A percentile compares a stretch with the other conserved stretches of the same genome.
Evolutionary conservation across 176 grass and related monocot genomes (phyloP).

Genomic region (Oryza glumipatula): DNA sequence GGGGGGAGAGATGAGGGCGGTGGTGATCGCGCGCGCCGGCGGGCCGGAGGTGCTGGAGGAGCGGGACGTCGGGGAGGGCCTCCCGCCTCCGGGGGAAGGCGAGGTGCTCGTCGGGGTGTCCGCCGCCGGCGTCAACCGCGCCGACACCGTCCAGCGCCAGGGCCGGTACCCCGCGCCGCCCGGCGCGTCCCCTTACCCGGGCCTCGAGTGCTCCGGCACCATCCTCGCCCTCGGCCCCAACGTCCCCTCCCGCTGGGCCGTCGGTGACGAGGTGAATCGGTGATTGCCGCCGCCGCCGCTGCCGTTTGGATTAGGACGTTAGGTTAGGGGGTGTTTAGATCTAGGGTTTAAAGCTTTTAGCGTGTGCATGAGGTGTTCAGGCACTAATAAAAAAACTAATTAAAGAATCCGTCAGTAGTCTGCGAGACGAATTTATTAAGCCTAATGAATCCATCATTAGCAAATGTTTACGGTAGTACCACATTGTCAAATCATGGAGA

Average conservation of each 20-base stretch:
- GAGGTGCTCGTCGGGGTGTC: constrained; percentile 76
- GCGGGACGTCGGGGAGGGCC: constrained; percentile 63
- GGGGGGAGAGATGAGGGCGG: constrained; percentile 63
- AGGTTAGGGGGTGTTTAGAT: too few species aligned
- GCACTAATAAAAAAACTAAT: too few species aligned
- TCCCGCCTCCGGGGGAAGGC: constrained; percentile 45
- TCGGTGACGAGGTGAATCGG: constrained; percentile 62
- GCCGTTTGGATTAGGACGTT: neutral
- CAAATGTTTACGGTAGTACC: too few species aligned
- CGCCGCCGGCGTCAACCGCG: constrained; percentile 70
- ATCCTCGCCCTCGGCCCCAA: constrained; percentile 59
- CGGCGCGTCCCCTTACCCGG: constrained; percentile 68
- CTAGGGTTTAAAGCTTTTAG: too few species aligned
- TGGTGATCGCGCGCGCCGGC: constrained; percentile 66
- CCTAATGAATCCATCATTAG: too few species aligned
- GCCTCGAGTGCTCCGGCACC: constrained; percentile 86
- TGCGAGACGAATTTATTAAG: too few species aligned
- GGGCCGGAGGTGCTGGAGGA: constrained; percentile 70
- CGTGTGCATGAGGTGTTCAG: too few species aligned
- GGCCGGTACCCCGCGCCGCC: constrained; percentile 59
- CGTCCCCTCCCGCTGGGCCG: constrained; percentile 47
- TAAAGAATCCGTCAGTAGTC: too few species aligned
- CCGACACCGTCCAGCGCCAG: constrained; percentile 76
- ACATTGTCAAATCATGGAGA: too few species aligned
- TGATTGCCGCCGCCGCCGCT: neutral